These are phyloP conservation scores for Spizellomyces sp. DNA, from an alignment of 192 early-diverging fungal genomes.

Conservation along the genomic window DNA sequence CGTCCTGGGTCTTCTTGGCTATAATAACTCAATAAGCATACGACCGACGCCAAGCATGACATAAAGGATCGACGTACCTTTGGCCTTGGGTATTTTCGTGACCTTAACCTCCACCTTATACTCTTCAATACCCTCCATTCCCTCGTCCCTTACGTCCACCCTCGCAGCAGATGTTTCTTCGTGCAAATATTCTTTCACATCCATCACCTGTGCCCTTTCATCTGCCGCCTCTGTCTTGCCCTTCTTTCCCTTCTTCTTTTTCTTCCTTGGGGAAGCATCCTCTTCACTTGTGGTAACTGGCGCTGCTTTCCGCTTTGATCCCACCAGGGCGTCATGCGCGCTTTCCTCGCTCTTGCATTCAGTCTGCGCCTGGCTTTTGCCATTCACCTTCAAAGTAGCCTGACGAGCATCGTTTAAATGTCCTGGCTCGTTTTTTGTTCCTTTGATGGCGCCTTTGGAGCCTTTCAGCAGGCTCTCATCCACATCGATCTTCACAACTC, in stretches of 20 bases:
- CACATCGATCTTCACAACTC: conserved; percentile 22
- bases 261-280: neutral
- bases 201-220: neutral
- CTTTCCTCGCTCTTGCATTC: neutral
- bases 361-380: neutral
- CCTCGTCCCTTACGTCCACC: too few species aligned
- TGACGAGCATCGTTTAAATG: neutral
- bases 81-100: neutral
- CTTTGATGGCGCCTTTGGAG: conserved; percentile 10
- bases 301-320: neutral
- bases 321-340: neutral
- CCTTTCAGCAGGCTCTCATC: conserved; percentile 27
- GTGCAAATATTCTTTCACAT: too few species aligned
- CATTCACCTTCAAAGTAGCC: neutral
- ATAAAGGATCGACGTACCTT: neutral
- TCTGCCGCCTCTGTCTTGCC: conserved; percentile 9
- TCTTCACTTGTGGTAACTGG: conserved; percentile 25
- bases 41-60: too few species aligned
- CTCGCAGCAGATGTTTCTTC: too few species aligned
- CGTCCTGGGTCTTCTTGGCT: neutral
- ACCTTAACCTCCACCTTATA: conserved; percentile 6
- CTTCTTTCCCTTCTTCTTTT: conserved; percentile 22
- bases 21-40: neutral
- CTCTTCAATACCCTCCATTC: neutral
- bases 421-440: conserved; percentile 11